Conservation (phyloP, 768 basidiomycete genomes). For the Tylopilus felleus region DNA sequence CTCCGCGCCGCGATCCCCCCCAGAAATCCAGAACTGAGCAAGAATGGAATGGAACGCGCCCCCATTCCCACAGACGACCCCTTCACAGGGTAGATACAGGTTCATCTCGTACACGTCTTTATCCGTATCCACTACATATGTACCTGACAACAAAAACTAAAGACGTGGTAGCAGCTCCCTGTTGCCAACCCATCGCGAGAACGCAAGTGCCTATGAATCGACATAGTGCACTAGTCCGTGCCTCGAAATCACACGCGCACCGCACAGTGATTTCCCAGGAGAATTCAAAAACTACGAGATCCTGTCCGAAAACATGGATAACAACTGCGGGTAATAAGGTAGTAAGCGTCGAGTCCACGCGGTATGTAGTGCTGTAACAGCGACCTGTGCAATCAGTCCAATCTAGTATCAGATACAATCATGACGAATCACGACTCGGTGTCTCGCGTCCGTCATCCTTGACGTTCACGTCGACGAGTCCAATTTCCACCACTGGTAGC, state of each 20-base stretch:
- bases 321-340: constrained; percentile 3
- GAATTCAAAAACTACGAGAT: neutral
- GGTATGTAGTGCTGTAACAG: neutral
- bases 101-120: neutral
- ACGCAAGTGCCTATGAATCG: neutral
- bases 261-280: neutral
- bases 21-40: too few species aligned
- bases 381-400: constrained; percentile 3
- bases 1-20: too few species aligned
- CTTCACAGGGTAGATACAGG: neutral
- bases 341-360: constrained; percentile 3
- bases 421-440: constrained; percentile 7
- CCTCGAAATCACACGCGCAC: neutral
- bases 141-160: neutral
- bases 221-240: neutral
- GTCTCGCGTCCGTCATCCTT: constrained; percentile 2
- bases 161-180: neutral
- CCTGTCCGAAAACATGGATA: neutral
- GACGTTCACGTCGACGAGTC: constrained; percentile 21
- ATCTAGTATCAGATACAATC: constrained; percentile 1
- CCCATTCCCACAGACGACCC: neutral
- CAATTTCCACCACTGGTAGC: constrained; percentile 35
- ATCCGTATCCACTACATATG: neutral
- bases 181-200: neutral
- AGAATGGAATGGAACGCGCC: too few species aligned